phyloP scores from a whole-genome alignment of 768 basidiomycete species.

The Punctularia strigosozonata region DNA sequence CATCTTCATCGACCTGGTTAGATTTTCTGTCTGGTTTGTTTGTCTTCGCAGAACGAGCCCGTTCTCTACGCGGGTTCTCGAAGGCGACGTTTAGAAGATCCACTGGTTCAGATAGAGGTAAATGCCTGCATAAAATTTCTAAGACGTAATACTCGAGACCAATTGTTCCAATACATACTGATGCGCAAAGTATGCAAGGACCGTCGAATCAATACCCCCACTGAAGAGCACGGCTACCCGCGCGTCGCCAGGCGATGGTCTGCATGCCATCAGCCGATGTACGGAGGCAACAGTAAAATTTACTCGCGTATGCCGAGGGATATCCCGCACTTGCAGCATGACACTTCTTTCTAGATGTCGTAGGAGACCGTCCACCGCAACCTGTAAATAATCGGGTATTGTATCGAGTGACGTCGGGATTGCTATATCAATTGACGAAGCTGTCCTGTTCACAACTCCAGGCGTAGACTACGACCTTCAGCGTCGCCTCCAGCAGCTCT shows the following conservation, averaged over 20 bases:
- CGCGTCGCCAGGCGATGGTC: constrained; percentile 10
- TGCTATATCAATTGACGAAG: no score
- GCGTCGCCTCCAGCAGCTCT: no score
- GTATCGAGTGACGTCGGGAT: constrained; percentile 23
- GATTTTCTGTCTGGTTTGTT: constrained; percentile 25
- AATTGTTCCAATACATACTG: constrained; percentile 27
- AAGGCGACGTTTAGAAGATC: constrained; percentile 92
- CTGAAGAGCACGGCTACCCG: constrained; percentile 85
- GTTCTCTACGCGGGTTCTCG: constrained; percentile 81
- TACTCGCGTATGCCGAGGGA: constrained; percentile 36
- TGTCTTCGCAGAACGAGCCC: constrained; percentile 34
- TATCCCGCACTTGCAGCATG: constrained; percentile 50
- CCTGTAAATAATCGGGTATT: constrained; percentile 30
- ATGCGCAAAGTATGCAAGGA: constrained; percentile 73
- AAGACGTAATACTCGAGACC: not conserved
- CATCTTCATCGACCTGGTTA: not conserved
- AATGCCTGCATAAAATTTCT: constrained; percentile 34
- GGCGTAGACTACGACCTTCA: no score
- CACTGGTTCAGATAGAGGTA: constrained; percentile 70
- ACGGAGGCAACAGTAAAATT: constrained; percentile 8
- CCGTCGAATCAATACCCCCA: constrained; percentile 90
- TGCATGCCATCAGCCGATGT: constrained; percentile 2
- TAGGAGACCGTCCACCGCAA: constrained; percentile 39
- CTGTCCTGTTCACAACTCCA: no score
- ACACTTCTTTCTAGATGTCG: constrained; percentile 55